Percentiles rank a stretch among this genome's conserved stretches.
These are phyloP conservation scores for Adiantum capillusveneris DNA, from an alignment of 75 land plant genomes.

Conservation along the genomic window DNA sequence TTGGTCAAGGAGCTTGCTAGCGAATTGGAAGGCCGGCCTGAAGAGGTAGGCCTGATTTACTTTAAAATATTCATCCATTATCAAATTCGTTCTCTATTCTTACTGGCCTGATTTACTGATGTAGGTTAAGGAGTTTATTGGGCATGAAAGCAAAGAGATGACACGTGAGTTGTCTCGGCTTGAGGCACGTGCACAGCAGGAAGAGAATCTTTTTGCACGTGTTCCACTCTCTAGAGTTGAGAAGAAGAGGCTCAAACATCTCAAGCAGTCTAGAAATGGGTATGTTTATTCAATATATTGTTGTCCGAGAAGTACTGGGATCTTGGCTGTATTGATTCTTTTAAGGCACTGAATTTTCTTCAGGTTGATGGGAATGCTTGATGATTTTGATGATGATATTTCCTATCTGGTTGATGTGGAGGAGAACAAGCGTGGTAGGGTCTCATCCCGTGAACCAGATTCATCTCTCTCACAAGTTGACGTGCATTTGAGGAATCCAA, in stretches of 20 bases:
- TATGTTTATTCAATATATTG: too few species aligned
- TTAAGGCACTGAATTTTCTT: slow-evolving; percentile 1
- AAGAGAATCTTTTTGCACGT: slow-evolving; percentile 87
- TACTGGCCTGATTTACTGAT: too few species aligned
- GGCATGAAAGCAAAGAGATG: slow-evolving; percentile 76
- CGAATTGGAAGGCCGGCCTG: slow-evolving; percentile 81
- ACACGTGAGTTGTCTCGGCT: slow-evolving; percentile 39
- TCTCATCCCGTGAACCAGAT: background rate
- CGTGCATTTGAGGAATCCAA: background rate
- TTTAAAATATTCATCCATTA: background rate
- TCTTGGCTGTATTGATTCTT: background rate
- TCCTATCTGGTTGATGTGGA: slow-evolving; percentile 33
- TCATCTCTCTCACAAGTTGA: background rate
- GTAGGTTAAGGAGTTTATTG: slow-evolving; percentile 61
- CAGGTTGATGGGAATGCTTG: slow-evolving; percentile 64
- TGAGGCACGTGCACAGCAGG: slow-evolving; percentile 55
- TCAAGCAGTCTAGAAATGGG: slow-evolving; percentile 80
- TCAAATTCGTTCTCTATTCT: background rate
- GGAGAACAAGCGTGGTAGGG: slow-evolving; percentile 9
- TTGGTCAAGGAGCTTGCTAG: slow-evolving; percentile 55
- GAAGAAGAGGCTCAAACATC: slow-evolving; percentile 63
- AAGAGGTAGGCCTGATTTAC: slow-evolving; percentile 45
- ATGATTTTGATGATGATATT: slow-evolving; percentile 65
- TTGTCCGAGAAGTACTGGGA: slow-evolving; percentile 6
- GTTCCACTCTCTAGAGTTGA: slow-evolving; percentile 78